phyloP scores from a whole-genome alignment of 208 protist species.

The Novymonas esmeraldas region DNA sequence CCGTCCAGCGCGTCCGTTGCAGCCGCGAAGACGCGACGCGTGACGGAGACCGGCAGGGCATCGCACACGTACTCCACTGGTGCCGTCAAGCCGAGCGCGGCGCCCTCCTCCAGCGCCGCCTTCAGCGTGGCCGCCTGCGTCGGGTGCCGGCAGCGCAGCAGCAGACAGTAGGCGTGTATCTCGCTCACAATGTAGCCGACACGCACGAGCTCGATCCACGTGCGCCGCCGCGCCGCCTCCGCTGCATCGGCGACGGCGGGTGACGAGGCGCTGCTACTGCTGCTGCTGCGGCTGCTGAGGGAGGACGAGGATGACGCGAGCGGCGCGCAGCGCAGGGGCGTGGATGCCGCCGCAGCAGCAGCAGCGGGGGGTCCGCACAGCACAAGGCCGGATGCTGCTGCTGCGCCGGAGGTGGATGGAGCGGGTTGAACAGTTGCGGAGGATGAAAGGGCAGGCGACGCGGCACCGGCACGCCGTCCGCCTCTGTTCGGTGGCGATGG shows the following conservation, averaged over 20 bases:
- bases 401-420: too few species aligned
- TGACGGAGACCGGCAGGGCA: slow-evolving; percentile 4
- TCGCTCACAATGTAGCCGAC: slow-evolving; percentile 70
- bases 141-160: slow-evolving; percentile 49
- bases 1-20: background rate
- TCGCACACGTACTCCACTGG: slow-evolving; percentile 50
- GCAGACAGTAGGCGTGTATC: slow-evolving; percentile 67
- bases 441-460: too few species aligned
- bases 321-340: too few species aligned
- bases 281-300: too few species aligned
- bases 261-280: too few species aligned
- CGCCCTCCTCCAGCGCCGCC: slow-evolving; percentile 35
- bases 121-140: slow-evolving; percentile 40
- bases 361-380: background rate
- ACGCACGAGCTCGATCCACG: slow-evolving; percentile 41
- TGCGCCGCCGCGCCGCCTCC: too few species aligned
- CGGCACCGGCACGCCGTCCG: background rate
- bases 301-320: slow-evolving; percentile 1
- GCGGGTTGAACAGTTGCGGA: too few species aligned
- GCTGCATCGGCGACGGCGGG: too few species aligned
- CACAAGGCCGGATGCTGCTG: background rate
- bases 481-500: background rate
- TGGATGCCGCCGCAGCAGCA: too few species aligned
- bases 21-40: slow-evolving; percentile 15
- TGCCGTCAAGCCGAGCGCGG: slow-evolving; percentile 30